Evolutionary conservation across 441 rosid genomes (phyloP).

Genomic region (Theobroma grandiflorum): DNA sequence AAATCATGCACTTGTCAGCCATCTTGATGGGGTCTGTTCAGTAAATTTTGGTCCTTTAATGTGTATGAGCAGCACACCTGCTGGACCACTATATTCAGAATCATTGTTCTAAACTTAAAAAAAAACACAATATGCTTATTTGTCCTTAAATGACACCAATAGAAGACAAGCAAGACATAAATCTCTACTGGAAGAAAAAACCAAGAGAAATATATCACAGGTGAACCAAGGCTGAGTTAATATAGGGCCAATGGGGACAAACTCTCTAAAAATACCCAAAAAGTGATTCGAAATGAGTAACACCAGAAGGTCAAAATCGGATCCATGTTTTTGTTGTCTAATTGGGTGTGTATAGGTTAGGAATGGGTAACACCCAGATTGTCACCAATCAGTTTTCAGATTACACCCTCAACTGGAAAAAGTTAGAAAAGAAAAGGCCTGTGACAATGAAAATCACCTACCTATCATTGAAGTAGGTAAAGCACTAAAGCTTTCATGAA

Average conservation of each 20-base stretch:
- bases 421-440: background rate
- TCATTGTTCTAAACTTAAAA: background rate
- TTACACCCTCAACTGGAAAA: background rate
- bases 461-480: background rate
- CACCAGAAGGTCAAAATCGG: background rate
- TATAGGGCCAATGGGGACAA: constrained; percentile 17
- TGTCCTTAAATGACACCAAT: background rate
- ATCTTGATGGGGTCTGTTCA: constrained; percentile 27
- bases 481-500: background rate
- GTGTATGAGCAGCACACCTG: constrained; percentile 21
- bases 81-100: constrained; percentile 29
- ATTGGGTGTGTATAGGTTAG: background rate
- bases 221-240: background rate
- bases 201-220: constrained; percentile 9
- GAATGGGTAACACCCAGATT: background rate
- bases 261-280: background rate
- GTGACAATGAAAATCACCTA: background rate
- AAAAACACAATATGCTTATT: background rate
- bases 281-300: background rate
- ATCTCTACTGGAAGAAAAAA: constrained; percentile 18
- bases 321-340: background rate
- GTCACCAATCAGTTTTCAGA: background rate
- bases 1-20: constrained; percentile 23
- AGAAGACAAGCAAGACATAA: background rate
- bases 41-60: constrained; percentile 1